Evolutionary conservation across 2,329 filamentous ascomycete genomes (phyloP), one percentile per base, ranked within the genome.

Genomic region (Pseudogymnoascus sp.): DNA sequence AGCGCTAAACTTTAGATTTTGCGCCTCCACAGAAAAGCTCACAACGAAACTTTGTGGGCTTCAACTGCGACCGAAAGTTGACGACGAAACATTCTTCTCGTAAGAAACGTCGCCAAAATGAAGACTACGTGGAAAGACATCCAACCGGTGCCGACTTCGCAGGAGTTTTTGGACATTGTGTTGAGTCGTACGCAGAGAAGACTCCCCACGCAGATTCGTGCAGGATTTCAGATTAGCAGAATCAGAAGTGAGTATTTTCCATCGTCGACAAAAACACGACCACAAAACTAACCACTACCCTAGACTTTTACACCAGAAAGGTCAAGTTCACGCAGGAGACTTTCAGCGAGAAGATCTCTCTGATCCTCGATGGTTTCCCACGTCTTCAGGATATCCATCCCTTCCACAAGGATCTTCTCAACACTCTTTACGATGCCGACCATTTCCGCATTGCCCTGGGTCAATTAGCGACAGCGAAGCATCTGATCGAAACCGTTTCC

Each of bases 271-370:
- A 21, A 21, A 33, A 17, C 11, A 10, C 62, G 5, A n/a, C 40
- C 61, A 17, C 28, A 67, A 61, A 61, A 63, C 65, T 73, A 60
- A 69, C 64, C 11, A 42, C 33, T n/a, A n/a, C 26, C 36, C 5
- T 69, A 87, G 89, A 86, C 60, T 97, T 97, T 80, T 97, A 97
- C 78, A 97, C 93, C 53, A 83, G 95, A 76, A 97, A 97, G 79
- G 93, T 97, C 83, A 97, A 97, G 79, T 99, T 92, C 79, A 97
- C 95, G 5, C 88, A 93, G 74, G 95, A 99, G 79, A 97, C 93
- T 44, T 97, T 97, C 77, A 87, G 87, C 68, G 95, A 99, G 77
- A 97, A 97, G 79, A 87, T 99, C 69, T 86, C 86, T 69, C 85
- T 87, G 65, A 97, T 97, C 73, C 86, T 97, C 73, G 90, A 96